Percentiles rank a stretch among this genome's conserved stretches.
Conservation (phyloP, 257 asterid genomes). For the Jacaranda copaia region DNA sequence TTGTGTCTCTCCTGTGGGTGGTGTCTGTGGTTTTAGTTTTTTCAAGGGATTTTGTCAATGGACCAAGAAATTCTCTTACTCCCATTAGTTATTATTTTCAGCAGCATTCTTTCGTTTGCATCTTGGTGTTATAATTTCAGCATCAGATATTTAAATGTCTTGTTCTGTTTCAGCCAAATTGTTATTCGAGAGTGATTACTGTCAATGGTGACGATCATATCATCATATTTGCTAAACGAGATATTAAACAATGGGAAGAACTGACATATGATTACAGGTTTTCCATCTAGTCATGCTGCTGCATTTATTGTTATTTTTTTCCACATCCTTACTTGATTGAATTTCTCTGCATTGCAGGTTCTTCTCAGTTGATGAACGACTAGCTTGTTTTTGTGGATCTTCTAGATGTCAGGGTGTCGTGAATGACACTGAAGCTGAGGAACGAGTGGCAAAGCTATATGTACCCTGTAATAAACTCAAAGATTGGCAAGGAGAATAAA, state of each 20-base stretch:
- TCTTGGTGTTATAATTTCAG: background rate
- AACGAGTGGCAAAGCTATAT: conserved; percentile 62
- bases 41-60: background rate
- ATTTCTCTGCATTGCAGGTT: conserved; percentile 59
- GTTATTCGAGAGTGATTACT: conserved; percentile 85
- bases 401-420: conserved; percentile 93
- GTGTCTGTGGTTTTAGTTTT: background rate
- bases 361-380: conserved; percentile 76
- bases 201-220: conserved; percentile 77
- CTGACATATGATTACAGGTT: conserved; percentile 98
- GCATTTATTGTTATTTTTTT: conserved; percentile 21
- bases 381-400: conserved; percentile 86
- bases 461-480: conserved; percentile 72
- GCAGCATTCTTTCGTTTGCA: conserved; percentile 15
- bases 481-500: conserved; percentile 82
- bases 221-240: conserved; percentile 95
- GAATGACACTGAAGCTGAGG: conserved; percentile 86
- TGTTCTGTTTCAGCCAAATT: conserved; percentile 80
- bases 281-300: conserved; percentile 29
- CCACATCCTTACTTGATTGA: conserved; percentile 15
- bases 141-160: conserved; percentile 10
- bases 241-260: conserved; percentile 85
- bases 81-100: background rate
- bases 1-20: no score
- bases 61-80: background rate